Conservation (phyloP, 192 early-diverging fungal species). For the Borealophlyctis nickersoniae region DNA sequence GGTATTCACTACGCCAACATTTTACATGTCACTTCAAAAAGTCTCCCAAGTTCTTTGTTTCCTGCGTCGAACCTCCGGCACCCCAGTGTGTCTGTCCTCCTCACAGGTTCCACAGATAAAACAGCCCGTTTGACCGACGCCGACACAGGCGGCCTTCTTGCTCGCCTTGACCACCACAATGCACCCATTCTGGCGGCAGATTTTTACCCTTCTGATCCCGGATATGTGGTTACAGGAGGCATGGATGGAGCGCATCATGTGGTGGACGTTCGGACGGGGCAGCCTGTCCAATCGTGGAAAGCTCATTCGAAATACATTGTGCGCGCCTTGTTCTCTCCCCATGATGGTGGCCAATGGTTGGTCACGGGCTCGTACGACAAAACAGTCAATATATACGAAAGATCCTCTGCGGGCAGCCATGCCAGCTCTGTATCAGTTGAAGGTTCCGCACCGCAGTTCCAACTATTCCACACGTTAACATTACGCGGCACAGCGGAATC, state of each 20-base stretch:
- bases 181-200: constrained; percentile 62
- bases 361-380: constrained; percentile 71
- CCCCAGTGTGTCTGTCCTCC: constrained; percentile 35
- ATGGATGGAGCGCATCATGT: constrained; percentile 39
- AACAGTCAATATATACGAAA: constrained; percentile 59
- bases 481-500: constrained; percentile 65
- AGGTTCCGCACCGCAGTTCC: constrained; percentile 1
- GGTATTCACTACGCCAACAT: constrained; percentile 59
- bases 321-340: constrained; percentile 53
- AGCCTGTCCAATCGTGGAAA: constrained; percentile 52
- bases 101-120: constrained; percentile 61
- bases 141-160: constrained; percentile 36
- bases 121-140: constrained; percentile 52
- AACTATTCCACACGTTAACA: constrained; percentile 33
- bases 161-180: constrained; percentile 46
- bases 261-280: constrained; percentile 28
- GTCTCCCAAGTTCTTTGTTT: constrained; percentile 21
- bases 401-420: neutral
- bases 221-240: constrained; percentile 17
- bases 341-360: constrained; percentile 49
- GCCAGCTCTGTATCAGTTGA: neutral
- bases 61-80: constrained; percentile 18
- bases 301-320: constrained; percentile 73
- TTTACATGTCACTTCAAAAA: constrained; percentile 41
- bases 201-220: constrained; percentile 52